Evolutionary conservation across 202 grass and related monocot species (phyloP).

Genomic region (Dendrocalamus latiflorus): DNA sequence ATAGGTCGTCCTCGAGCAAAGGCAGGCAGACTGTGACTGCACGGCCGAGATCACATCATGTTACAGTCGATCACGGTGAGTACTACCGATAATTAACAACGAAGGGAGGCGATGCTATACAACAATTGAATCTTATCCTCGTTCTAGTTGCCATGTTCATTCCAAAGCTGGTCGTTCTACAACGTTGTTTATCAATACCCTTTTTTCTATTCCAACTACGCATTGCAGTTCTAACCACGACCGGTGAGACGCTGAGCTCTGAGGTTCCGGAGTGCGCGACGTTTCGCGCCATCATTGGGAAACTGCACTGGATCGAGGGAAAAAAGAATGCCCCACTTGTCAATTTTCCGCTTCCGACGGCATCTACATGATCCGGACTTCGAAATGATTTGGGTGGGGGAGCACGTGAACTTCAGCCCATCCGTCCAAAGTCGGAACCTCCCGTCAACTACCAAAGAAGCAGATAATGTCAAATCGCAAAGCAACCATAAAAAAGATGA

Average conservation of each 20-base stretch:
- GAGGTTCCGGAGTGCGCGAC: not conserved
- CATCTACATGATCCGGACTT: constrained; percentile 3
- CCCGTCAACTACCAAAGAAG: no score
- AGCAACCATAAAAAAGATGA: not conserved
- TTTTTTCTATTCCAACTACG: not conserved
- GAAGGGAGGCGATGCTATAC: no score
- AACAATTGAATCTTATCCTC: not conserved
- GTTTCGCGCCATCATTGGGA: not conserved
- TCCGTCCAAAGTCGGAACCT: no score
- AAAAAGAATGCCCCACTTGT: constrained; percentile 10
- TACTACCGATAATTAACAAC: not conserved
- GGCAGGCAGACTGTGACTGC: not conserved
- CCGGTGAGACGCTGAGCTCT: not conserved
- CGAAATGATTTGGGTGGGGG: not conserved
- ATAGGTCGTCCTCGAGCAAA: not conserved
- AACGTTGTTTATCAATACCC: not conserved
- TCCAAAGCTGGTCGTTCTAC: not conserved
- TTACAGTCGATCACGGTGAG: not conserved
- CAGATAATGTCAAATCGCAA: no score
- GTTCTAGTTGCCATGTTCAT: not conserved
- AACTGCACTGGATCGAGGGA: not conserved
- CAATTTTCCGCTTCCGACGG: not conserved
- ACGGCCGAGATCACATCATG: not conserved
- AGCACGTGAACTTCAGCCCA: constrained; percentile 30
- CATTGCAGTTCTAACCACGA: not conserved